Evolutionary conservation across 1,284 basidiomycete species (phyloP), one percentile per base, ranked within the genome.

Genomic region (Pseudozyma sp.): DNA sequence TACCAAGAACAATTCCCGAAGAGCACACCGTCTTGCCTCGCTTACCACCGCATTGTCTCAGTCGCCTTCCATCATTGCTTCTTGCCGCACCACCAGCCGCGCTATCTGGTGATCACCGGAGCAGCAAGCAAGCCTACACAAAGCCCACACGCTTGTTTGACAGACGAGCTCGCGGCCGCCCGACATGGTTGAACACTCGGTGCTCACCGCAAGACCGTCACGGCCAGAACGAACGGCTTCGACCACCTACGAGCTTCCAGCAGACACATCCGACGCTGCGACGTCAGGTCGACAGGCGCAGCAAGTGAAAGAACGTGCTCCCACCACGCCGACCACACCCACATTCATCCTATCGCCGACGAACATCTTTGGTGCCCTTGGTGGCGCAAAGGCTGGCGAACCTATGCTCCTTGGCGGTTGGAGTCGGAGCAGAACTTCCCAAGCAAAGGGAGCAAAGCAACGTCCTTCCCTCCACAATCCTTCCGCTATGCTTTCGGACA

Each of bases 331-430:
- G 5, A 58, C 55, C 1, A 68, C 59, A 5, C 59, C 66, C 34
- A 62, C 54, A 0, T 68, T 62, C 34, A 19, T 39, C 48, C 51
- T 68, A 5, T 57, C 59, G 10, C 37, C 66, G 0, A 7, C 30
- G 11, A 24, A 9, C 43, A 17, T 58, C 6, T 62, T 58, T 39
- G 47, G 50, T 5, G 40, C 50, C 9, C 24, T 40, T 14, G 30
- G 39, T 4, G 33, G 40, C 24, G 39, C 19, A 16, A 59, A 66
- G 56, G 19, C 45, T 13, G 56, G 51, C 39, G 58, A 57, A n/a
- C 52, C 46, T n/a, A 58, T 58, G 55, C 52, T 62, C 16, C 55
- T 62, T 14, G 66, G 59, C 16, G 66, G 55, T 43, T 68, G 59
- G 66, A 58, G 46, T 37, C 54, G 59, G 5, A 46, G 49, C 54